phyloP scores from a whole-genome alignment of 805 yeast species.

The Candida lessepsii region DNA sequence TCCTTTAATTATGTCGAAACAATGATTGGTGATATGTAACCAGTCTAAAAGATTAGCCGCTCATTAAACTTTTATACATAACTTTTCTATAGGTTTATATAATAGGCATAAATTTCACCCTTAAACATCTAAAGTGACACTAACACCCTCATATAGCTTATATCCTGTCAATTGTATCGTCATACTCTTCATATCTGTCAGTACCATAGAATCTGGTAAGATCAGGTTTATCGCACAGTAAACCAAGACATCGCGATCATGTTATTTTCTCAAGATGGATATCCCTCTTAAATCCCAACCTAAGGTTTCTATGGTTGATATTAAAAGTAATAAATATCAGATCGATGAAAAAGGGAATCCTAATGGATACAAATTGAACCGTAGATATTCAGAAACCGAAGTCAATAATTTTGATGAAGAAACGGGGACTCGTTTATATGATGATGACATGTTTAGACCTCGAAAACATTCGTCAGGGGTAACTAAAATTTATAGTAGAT shows the following conservation, averaged over 20 bases:
- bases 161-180: too few relatives aligned
- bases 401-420: conserved; percentile 54
- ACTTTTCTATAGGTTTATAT: too few relatives aligned
- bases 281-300: conserved; percentile 42
- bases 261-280: conserved; percentile 24
- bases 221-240: background rate
- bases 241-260: background rate
- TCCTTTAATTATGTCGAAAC: conserved; percentile 45
- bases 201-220: too few relatives aligned
- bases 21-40: conserved; percentile 9
- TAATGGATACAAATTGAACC: conserved; percentile 33
- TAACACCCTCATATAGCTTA: too few relatives aligned
- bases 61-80: too few relatives aligned
- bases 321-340: conserved; percentile 22
- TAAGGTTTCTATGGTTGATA: conserved; percentile 35
- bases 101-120: too few relatives aligned
- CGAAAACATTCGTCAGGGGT: conserved; percentile 16
- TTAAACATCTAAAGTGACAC: too few relatives aligned
- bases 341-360: conserved; percentile 9
- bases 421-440: conserved; percentile 54
- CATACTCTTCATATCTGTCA: too few relatives aligned
- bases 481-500: conserved; percentile 29
- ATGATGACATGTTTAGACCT: conserved; percentile 53
- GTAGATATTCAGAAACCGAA: conserved; percentile 67
- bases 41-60: background rate